Evolutionary conservation across 2,329 filamentous ascomycete genomes (phyloP).

Genomic region (Neonectria neomacrospora): DNA sequence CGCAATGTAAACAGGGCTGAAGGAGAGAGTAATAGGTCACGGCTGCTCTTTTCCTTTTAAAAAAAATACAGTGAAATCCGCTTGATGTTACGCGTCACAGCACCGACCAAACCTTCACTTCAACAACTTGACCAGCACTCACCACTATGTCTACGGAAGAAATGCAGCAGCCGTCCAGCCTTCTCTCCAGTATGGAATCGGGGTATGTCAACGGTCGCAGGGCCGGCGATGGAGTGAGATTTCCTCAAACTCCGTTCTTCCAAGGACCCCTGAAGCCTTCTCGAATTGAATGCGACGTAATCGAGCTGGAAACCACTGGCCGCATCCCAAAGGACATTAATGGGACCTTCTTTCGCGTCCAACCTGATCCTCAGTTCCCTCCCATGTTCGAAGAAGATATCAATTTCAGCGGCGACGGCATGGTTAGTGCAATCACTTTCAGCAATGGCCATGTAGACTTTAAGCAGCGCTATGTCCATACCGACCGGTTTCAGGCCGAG

Average conservation of each 20-base stretch:
- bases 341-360: conserved; percentile 31
- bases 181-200: not conserved
- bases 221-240: not conserved
- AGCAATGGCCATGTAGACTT: conserved; percentile 13
- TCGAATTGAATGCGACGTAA: conserved; percentile 17
- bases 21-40: not conserved
- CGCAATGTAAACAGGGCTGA: not conserved
- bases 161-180: not conserved
- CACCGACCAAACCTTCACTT: not conserved
- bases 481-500: conserved; percentile 7
- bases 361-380: conserved; percentile 28
- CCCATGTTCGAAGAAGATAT: conserved; percentile 26
- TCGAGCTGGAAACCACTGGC: conserved; percentile 12
- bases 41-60: no score
- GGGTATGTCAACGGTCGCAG: conserved; percentile 5
- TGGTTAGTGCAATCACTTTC: conserved; percentile 21
- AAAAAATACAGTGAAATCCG: not conserved
- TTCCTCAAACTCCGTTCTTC: conserved; percentile 13
- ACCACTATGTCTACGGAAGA: not conserved
- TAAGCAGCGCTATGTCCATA: conserved; percentile 11
- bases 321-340: conserved; percentile 24
- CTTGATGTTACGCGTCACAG: not conserved
- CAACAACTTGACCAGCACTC: not conserved
- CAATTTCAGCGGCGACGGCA: conserved; percentile 30
- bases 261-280: conserved; percentile 14